A percentile compares a stretch with the other conserved stretches of the same genome.
Conservation (phyloP, 176 grass and related monocot species). For the Chrysopogon serrulatus region DNA sequence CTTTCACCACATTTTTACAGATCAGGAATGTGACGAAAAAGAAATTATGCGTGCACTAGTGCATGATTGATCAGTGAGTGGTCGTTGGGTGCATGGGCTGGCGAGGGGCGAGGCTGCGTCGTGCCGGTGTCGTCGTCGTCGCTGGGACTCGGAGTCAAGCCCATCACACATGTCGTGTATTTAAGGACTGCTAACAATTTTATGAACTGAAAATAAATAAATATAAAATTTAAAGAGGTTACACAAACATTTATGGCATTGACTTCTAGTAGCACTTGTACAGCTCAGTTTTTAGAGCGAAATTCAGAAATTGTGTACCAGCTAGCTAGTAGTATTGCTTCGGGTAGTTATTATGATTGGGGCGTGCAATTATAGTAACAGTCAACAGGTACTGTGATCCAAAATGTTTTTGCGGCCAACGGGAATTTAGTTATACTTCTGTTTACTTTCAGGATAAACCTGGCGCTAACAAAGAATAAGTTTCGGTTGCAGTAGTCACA, state of each 20-base stretch:
- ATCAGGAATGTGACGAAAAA: background rate
- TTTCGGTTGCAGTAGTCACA: too few relatives aligned
- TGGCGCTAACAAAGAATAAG: too few relatives aligned
- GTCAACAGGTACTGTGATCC: background rate
- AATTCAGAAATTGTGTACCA: background rate
- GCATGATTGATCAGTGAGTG: background rate
- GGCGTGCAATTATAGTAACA: background rate
- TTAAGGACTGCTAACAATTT: background rate
- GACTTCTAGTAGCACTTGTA: background rate
- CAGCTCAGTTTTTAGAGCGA: background rate
- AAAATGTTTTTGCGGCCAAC: background rate
- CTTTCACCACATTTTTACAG: slow-evolving; percentile 38
- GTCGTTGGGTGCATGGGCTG: slow-evolving; percentile 11
- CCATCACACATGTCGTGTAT: slow-evolving; percentile 38
- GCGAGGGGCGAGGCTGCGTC: slow-evolving; percentile 2
- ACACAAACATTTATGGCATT: background rate
- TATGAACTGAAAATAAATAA: background rate
- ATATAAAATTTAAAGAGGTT: background rate
- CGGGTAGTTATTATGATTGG: background rate
- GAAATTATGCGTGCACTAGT: background rate
- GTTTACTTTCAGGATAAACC: background rate
- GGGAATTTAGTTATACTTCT: background rate
- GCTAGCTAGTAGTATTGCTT: background rate
- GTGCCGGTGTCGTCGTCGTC: slow-evolving; percentile 5
- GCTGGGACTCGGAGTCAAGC: slow-evolving; percentile 19